phyloP scores from a whole-genome alignment of 1,284 basidiomycete genomes.

The Puccinia coronata region DNA sequence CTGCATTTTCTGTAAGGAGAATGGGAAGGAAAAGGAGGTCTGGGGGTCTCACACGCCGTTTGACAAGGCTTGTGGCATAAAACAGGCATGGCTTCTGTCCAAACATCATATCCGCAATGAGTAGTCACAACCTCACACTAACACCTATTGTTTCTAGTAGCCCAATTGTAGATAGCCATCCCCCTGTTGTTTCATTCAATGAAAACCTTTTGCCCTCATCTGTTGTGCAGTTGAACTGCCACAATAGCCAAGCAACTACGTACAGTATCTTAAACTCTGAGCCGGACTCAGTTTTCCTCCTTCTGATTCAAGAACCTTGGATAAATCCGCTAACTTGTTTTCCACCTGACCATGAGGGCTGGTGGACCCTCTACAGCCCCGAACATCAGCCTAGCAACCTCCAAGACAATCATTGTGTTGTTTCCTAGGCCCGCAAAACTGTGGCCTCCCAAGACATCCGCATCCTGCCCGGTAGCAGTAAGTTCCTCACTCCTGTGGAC shows the following conservation, averaged over 20 bases:
- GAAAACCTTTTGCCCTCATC: not conserved
- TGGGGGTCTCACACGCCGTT: constrained; percentile 1
- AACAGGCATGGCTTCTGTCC: not conserved
- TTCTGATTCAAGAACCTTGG: not conserved
- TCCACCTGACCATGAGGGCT: constrained; percentile 15
- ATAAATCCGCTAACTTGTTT: not conserved
- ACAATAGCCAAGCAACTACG: not conserved
- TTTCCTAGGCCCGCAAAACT: not conserved
- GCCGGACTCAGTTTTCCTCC: not conserved
- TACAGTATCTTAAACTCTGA: constrained; percentile 2
- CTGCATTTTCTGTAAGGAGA: not conserved
- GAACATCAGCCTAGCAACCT: not conserved
- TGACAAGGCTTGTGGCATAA: constrained; percentile 10
- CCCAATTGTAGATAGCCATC: not conserved
- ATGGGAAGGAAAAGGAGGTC: not conserved
- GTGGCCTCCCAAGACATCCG: not conserved
- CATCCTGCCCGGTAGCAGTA: not conserved
- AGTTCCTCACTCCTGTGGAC: not conserved
- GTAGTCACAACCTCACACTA: not conserved
- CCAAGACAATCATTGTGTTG: not conserved
- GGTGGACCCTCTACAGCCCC: constrained; percentile 10
- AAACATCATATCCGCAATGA: not conserved
- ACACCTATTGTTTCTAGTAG: not conserved
- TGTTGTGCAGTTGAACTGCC: constrained; percentile 18
- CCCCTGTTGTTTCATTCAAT: not conserved